phyloP scores from a whole-genome alignment of 768 basidiomycete genomes.

The Suillus variegatus region DNA sequence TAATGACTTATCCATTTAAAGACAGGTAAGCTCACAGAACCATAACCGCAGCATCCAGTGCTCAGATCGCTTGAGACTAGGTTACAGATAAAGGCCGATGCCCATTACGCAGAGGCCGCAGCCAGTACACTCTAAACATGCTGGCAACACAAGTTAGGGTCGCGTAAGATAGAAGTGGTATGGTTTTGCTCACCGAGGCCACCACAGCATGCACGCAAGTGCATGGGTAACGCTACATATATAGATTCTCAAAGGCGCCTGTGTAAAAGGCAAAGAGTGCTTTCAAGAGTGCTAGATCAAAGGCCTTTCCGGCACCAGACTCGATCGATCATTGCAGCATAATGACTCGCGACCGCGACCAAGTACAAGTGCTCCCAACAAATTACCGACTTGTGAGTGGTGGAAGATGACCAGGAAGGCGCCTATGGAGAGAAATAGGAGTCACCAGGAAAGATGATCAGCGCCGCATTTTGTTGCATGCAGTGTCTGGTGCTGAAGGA shows the following conservation, averaged over 20 bases:
- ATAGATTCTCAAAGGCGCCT: constrained; percentile 61
- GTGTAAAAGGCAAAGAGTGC: not conserved
- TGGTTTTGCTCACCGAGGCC: constrained; percentile 50
- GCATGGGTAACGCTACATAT: constrained; percentile 65
- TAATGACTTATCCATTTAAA: not conserved
- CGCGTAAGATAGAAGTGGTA: not conserved
- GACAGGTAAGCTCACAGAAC: not conserved
- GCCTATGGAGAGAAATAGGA: constrained; percentile 32
- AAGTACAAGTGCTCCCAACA: constrained; percentile 23
- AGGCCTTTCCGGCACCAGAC: constrained; percentile 62
- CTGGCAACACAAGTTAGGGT: constrained; percentile 29
- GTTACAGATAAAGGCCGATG: constrained; percentile 15
- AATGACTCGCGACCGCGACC: constrained; percentile 32
- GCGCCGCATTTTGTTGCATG: constrained; percentile 33
- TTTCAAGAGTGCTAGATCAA: constrained; percentile 6
- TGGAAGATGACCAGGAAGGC: constrained; percentile 30
- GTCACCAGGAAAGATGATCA: constrained; percentile 32
- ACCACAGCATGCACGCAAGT: constrained; percentile 70
- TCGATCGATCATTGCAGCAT: constrained; percentile 45
- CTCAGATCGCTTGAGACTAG: not conserved
- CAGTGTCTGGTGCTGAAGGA: constrained; percentile 22
- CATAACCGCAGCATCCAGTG: not conserved
- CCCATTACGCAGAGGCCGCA: constrained; percentile 67
- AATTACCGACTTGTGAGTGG: constrained; percentile 29
- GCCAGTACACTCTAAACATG: constrained; percentile 67